Evolutionary conservation across 2,329 filamentous ascomycete genomes (phyloP), one percentile per base, ranked within the genome.

Genomic region (Pseudogymnoascus sp.): DNA sequence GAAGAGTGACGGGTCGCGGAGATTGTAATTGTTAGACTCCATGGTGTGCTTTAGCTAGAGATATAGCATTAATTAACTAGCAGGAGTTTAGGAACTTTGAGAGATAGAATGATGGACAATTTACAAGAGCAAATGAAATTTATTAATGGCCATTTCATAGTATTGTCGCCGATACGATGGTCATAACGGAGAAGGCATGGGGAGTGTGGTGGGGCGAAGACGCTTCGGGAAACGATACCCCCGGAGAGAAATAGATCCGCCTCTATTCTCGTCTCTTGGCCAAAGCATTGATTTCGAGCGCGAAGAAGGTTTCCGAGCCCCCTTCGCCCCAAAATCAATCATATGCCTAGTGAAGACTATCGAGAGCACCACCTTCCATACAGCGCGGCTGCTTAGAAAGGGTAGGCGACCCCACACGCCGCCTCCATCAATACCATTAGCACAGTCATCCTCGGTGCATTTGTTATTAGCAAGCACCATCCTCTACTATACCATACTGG

Each of bases 1-100:
- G 67, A 83, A 75, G 59, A 83, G 76, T 62, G 65, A 61, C 34
- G 63, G 64, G 3, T 66, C 56, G 18, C 56, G 61, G 21, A 64
- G 60, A 7, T 21, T 23, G 11, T 43, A 43, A 14, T 43, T 43
- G 42, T 23, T 43, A 21, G 18, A 43, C 42, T 14, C 42, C 42
- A 43, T 43, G 42, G 18, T 23, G 42, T 23, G n/a, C 18, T 43
- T 43, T 14, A 14, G 18, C 18, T 23, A 43, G 42, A 23, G 18
- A 14, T 23, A 11, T 14, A 43, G 14, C 8, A 25, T 43, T 43
- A 2, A 43, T 43, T 23, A 43, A 4, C 3, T 5, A 6, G 18
- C 5, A 23, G 18, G 42, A 23, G 1, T 23, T 43, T 6, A 23
- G 3, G 4, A 23, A 4, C 23, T 43, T 23, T 14, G 42, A 43